Evolutionary conservation across 2,329 filamentous ascomycete species (phyloP), one percentile per base, ranked within the genome.

Genomic region (Sclerotinia subarctica): DNA sequence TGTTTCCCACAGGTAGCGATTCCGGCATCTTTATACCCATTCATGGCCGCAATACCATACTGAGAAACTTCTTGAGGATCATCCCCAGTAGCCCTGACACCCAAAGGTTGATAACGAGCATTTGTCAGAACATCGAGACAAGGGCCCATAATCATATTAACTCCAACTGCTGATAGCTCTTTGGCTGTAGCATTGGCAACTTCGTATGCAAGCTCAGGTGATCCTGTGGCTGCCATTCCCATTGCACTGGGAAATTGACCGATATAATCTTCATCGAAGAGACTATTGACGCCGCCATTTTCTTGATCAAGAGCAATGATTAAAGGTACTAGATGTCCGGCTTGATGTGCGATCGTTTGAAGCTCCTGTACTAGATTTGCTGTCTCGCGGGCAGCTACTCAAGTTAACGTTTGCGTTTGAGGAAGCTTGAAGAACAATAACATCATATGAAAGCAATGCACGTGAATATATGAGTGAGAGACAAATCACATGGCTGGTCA

Each of bases 211-310:
- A 98, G 82, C 15, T 95, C 88, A 47, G 89, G 89, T 15, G 90
- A 94, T 32, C 94, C 93, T 5, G 94, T 93, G 29, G 95, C 95
- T n/a, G 94, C 93, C 70, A 97, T 85, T 17, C 94, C 94, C 94
- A 99, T 98, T 71, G 94, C 92, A 76, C 94, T 97, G 11, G 95
- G 95, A 74, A 97, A 99, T 78, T 98, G 95, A 72, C 93, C 93
- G 73, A 98, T 94, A 77, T 94, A 95, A 76, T 95, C 92, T 74
- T 97, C 93, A 78, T 98, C 94, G 76, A 96, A 97, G 2, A 98
- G 85, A 80, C 93, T 97, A 81, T 97, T 98, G 78, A 97, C 94
- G 3, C 94, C 94, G 72, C 95, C 95, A 87, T 99, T 98, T 79
- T 99, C 95, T 78, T 99, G 95, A 77, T 98, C 95, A 49, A 98